Evolutionary conservation across 306 rosid genomes (phyloP), one percentile per base, ranked within the genome.

Genomic region (Potentilla sterilis): DNA sequence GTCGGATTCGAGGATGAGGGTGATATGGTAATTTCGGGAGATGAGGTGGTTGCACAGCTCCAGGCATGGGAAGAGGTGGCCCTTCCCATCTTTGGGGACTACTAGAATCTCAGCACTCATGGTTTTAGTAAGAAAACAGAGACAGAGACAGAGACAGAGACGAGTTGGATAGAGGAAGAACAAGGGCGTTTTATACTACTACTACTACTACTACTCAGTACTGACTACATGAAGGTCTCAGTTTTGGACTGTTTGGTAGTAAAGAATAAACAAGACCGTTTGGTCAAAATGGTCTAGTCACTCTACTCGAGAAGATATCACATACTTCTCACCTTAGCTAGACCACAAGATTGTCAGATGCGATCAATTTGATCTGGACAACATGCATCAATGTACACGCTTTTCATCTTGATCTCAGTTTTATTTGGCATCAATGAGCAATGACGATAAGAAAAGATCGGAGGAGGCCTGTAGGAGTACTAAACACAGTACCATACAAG

Each of bases 11-110:
- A 65, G 61, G 65, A 65, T 59, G 72, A 75, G 79, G 79, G 79
- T 75, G 68, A 59, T 64, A 38, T 75, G 64, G 73, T 75, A 75
- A 75, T 65, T 75, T 1, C 79, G 72, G 34, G 24, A 8, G 72
- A 32, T 46, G 57, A 69, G 73, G 40, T 69, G 38, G 14, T 46
- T 24, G 73, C 73, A 69, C 41, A 69, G 73, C 73, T 69, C 21
- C 12, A 69, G 52, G 73, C 73, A 43, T 15, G 73, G 73, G 73
- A 43, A 14, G 57, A 69, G 55, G 13, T 47, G 55, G 19, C 55
- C 70, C 32, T 65, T 65, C 1, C 32, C 70, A 19, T 65, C 70
- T 65, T 65, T 65, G 28, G 70, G 70, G 7, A 65, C 28, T 38
- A 65, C 70, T 19, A 65, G 70, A 65, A 38, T n/a, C 4, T 65